These are phyloP conservation scores for Mycena rosella DNA, from an alignment of 768 basidiomycete genomes.

Conservation along the genomic window DNA sequence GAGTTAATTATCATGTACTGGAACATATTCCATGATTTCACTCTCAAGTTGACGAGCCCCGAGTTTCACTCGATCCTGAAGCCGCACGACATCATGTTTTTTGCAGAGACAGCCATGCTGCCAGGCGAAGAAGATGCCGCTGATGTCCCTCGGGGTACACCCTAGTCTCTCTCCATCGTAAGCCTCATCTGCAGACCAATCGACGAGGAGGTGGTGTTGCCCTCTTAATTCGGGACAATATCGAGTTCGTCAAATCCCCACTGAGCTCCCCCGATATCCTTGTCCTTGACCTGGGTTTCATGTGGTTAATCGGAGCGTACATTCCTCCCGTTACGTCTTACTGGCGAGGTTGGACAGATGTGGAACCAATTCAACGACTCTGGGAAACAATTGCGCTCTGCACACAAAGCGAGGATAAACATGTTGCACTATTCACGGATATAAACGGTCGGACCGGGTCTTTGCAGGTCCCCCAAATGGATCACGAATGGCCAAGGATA, in stretches of 20 bases:
- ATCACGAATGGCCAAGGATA: background rate
- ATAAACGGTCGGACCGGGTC: background rate
- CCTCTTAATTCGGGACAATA: conserved; percentile 13
- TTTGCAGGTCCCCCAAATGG: background rate
- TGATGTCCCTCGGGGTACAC: background rate
- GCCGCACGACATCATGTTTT: conserved; percentile 9
- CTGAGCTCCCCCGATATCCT: conserved; percentile 6
- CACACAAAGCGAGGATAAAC: too few species aligned
- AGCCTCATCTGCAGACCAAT: background rate
- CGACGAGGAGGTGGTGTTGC: conserved; percentile 6
- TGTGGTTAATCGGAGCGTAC: conserved; percentile 16
- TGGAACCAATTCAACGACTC: background rate
- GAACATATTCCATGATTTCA: too few species aligned
- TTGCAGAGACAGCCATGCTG: conserved; percentile 9
- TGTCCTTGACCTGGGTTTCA: background rate
- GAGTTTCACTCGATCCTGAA: background rate
- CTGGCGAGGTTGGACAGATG: conserved; percentile 9
- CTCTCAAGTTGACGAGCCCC: background rate
- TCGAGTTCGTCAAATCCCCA: background rate
- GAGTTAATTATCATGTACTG: background rate
- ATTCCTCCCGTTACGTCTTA: too few species aligned
- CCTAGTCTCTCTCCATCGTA: background rate
- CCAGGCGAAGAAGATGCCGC: background rate
- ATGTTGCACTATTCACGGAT: background rate
- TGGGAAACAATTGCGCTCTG: conserved; percentile 10